Evolutionary conservation across 768 basidiomycete species (phyloP).

Genomic region (Mrakia blollopis): DNA sequence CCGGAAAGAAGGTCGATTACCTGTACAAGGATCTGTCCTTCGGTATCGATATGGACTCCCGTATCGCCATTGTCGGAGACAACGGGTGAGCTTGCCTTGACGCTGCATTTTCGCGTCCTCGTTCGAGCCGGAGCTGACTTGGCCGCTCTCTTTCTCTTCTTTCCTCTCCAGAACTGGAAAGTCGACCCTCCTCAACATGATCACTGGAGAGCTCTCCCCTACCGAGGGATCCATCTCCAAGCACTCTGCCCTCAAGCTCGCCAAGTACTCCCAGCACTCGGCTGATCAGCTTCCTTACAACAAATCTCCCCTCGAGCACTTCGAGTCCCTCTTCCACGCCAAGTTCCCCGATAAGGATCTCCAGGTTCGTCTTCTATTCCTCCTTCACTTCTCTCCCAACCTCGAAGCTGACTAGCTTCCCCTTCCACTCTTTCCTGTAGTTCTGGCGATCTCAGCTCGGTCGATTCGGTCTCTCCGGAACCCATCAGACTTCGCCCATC

Average conservation of each 20-base stretch:
- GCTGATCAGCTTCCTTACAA: conserved; percentile 98
- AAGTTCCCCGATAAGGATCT: conserved; percentile 93
- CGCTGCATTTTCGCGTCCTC: background rate
- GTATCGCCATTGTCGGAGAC: conserved; percentile 87
- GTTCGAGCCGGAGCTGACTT: background rate
- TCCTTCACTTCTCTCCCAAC: background rate
- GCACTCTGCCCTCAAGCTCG: conserved; percentile 83
- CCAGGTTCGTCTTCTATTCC: conserved; percentile 49
- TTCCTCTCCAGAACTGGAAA: conserved; percentile 29
- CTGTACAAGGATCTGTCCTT: conserved; percentile 86
- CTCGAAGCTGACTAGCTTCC: background rate
- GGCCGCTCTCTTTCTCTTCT: background rate
- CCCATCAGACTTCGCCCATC: conserved; percentile 92
- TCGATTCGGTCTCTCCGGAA: conserved; percentile 87
- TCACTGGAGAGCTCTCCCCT: conserved; percentile 76
- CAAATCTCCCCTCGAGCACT: conserved; percentile 83
- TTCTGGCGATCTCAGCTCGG: conserved; percentile 94
- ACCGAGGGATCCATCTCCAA: conserved; percentile 79
- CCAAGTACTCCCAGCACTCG: conserved; percentile 97
- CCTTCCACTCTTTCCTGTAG: conserved; percentile 44
- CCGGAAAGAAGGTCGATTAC: conserved; percentile 78
- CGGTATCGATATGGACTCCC: conserved; percentile 71
- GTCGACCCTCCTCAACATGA: conserved; percentile 73
- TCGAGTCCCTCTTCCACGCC: conserved; percentile 68
- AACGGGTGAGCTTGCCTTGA: conserved; percentile 55